Percentiles rank a stretch among this genome's conserved stretches.
These are phyloP conservation scores for Noccaea bulbosa DNA, from an alignment of 345 rosid species.

Conservation along the genomic window DNA sequence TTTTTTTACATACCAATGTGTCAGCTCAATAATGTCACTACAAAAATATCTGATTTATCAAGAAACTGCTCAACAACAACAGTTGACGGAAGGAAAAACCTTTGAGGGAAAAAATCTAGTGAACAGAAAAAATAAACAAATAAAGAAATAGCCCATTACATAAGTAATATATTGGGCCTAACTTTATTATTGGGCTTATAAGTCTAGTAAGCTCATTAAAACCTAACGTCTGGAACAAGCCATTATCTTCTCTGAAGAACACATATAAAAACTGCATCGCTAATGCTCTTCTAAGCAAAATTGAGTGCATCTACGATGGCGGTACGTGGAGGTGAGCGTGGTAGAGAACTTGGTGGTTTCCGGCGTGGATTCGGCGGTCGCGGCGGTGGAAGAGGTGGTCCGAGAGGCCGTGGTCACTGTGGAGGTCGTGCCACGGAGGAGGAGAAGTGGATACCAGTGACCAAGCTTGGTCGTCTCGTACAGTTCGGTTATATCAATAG, in stretches of 20 bases:
- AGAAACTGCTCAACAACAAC: neutral
- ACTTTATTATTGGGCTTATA: neutral
- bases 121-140: neutral
- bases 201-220: neutral
- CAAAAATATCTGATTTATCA: neutral
- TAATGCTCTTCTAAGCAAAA: neutral
- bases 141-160: neutral
- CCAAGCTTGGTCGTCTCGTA: constrained; percentile 40
- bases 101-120: neutral
- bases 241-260: neutral
- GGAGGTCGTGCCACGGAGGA: constrained; percentile 39
- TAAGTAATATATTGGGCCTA: neutral
- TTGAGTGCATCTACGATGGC: constrained; percentile 10
- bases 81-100: neutral
- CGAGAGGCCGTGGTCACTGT: constrained; percentile 42
- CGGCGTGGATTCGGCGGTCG: constrained; percentile 31
- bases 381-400: constrained; percentile 39
- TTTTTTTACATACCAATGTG: neutral
- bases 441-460: constrained; percentile 35
- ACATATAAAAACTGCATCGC: neutral
- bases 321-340: constrained; percentile 26
- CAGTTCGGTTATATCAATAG: neutral
- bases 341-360: constrained; percentile 7
- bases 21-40: constrained; percentile 34
- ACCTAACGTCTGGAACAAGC: constrained; percentile 10